A percentile compares a stretch with the other conserved stretches of the same genome.
phyloP scores from a whole-genome alignment of 306 rosid genomes.

The Dalbergia cochinchinensis region DNA sequence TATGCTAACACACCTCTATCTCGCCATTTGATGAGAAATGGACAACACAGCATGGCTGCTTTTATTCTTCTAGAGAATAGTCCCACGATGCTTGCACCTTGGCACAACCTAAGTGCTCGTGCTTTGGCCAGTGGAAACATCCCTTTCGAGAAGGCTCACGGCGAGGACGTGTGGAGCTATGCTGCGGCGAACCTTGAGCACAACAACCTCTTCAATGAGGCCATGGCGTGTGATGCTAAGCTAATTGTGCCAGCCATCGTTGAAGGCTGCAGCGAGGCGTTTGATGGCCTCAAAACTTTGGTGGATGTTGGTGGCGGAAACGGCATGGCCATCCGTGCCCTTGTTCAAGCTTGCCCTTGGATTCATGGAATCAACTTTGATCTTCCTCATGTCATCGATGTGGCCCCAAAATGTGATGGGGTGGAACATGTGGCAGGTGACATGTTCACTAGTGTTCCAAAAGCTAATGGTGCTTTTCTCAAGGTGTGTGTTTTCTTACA shows the following conservation, averaged over 20 bases:
- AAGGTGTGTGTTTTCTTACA: conserved; percentile 48
- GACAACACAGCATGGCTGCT: conserved; percentile 41
- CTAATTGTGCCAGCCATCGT: conserved; percentile 34
- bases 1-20: conserved; percentile 46
- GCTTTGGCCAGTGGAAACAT: conserved; percentile 5
- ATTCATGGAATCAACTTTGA: conserved; percentile 67
- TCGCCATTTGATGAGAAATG: conserved; percentile 24
- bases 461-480: conserved; percentile 71
- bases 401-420: conserved; percentile 30
- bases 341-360: conserved; percentile 54
- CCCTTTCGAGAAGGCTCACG: conserved; percentile 53
- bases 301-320: conserved; percentile 78
- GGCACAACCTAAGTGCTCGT: conserved; percentile 41
- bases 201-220: conserved; percentile 55
- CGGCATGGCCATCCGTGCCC: conserved; percentile 50
- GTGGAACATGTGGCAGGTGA: conserved; percentile 67
- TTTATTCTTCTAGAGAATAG: conserved; percentile 35
- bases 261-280: conserved; percentile 45
- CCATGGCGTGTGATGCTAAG: conserved; percentile 59
- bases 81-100: conserved; percentile 52
- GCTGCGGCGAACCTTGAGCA: conserved; percentile 40
- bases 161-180: conserved; percentile 56
- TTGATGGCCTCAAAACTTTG: conserved; percentile 50
- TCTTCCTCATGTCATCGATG: conserved; percentile 59
- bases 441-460: conserved; percentile 72